Evolutionary conservation across 495 filamentous ascomycete genomes (phyloP).

Genomic region (Annulohypoxylon stygium): DNA sequence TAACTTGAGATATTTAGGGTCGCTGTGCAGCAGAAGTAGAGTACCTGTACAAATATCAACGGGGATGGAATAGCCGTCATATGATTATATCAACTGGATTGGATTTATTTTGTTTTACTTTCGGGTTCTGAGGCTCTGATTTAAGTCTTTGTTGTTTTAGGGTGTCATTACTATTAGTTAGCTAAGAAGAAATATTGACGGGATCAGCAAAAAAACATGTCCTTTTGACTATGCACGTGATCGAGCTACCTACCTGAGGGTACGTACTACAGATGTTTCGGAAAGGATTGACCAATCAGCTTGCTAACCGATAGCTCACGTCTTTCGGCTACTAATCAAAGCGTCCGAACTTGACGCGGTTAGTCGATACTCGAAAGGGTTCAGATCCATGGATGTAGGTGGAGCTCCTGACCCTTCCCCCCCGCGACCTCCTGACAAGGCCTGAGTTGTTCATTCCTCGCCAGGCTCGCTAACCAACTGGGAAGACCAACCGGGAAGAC

Average conservation of each 20-base stretch:
- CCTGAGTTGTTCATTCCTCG: conserved; percentile 8
- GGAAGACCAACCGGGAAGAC: no score
- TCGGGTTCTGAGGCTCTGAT: neutral
- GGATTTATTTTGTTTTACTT: neutral
- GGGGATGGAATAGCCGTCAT: neutral
- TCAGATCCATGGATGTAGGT: neutral
- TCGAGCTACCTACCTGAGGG: neutral
- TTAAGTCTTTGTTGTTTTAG: neutral
- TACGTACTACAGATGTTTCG: neutral
- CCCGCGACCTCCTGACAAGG: neutral
- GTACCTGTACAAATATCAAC: neutral
- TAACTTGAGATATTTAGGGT: neutral
- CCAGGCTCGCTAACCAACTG: neutral
- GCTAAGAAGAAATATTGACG: neutral
- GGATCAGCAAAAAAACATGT: conserved; percentile 3
- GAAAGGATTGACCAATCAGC: conserved; percentile 13
- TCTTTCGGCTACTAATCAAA: conserved; percentile 21
- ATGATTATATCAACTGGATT: neutral
- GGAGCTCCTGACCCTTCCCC: conserved; percentile 14
- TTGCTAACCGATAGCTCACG: conserved; percentile 16
- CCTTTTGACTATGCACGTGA: conserved; percentile 23
- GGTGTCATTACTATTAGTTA: neutral
- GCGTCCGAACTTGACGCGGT: conserved; percentile 26
- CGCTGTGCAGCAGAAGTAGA: neutral
- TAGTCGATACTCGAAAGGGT: conserved; percentile 17